Conservation (phyloP, 306 rosid genomes). For the Cyclanthera cordifolia region DNA sequence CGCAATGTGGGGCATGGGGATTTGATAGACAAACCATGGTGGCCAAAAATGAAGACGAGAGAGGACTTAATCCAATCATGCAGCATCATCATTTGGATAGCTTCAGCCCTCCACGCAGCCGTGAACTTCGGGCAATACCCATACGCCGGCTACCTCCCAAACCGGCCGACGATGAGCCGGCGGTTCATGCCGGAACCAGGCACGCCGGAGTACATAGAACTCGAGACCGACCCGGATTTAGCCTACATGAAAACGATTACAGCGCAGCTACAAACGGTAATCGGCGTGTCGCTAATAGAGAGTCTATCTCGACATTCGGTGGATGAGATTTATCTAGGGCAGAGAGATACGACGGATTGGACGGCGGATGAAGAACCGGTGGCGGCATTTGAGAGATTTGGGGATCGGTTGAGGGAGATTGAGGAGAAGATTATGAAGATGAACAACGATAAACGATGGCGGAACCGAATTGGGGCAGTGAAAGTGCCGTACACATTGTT, state of each 20-base stretch:
- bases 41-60: slow-evolving; percentile 59
- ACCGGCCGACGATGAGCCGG: slow-evolving; percentile 88
- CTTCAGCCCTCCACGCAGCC: slow-evolving; percentile 94
- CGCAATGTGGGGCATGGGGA: slow-evolving; percentile 79
- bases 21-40: slow-evolving; percentile 41
- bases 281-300: slow-evolving; percentile 79
- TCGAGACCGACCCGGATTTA: slow-evolving; percentile 43
- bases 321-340: slow-evolving; percentile 87
- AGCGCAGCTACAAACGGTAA: slow-evolving; percentile 73
- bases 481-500: slow-evolving; percentile 66
- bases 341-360: slow-evolving; percentile 52
- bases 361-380: slow-evolving; percentile 43
- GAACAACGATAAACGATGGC: slow-evolving; percentile 47
- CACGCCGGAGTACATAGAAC: slow-evolving; percentile 57
- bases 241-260: slow-evolving; percentile 83
- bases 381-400: slow-evolving; percentile 51
- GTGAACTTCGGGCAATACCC: slow-evolving; percentile 61
- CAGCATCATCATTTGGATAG: slow-evolving; percentile 79
- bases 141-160: slow-evolving; percentile 86
- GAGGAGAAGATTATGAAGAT: slow-evolving; percentile 41
- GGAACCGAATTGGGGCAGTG: slow-evolving; percentile 68
- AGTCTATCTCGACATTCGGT: slow-evolving; percentile 67
- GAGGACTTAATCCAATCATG: slow-evolving; percentile 50
- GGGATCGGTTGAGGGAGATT: slow-evolving; percentile 36
- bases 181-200: slow-evolving; percentile 95